Evolutionary conservation across 768 basidiomycete genomes (phyloP), one percentile per base, ranked within the genome.

Genomic region (Naganishia friedmannii): DNA sequence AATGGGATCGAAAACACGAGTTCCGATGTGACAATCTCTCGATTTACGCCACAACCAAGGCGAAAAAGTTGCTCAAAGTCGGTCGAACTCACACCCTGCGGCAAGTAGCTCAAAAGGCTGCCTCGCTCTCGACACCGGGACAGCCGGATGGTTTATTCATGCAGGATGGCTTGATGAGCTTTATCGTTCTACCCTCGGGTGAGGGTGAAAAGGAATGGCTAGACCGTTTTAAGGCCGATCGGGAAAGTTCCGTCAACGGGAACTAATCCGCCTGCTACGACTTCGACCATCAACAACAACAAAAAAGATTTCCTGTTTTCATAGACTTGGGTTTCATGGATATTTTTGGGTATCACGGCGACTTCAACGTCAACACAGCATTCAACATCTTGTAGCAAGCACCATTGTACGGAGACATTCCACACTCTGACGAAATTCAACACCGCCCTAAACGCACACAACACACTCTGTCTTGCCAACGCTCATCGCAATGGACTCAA

Each of bases 1-100:
- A 85, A 9, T 96, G 93, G 93, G 94, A 97, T 76, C 75, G 75
- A 63, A 85, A 84, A 45, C 83, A 84, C 5, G 87, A 92, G 80
- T 97, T 94, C 74, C 77, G 82, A 1, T 83, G 84, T 23, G 85
- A 83, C 0, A 85, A 86, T 65, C 83, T 97, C 19, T 86, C 88
- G 1, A 84, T 96, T 6, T 98, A 96, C 81, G 91, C 90, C 39
- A 88, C 88, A 77, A 97, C 94, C 13, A 83, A 83, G 71, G 81
- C 85, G 69, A 89, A 86, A 76, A 85, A 92, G 46, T 80, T 98
- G 55, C 83, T 99, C 70, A 99, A 94, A 82, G 87, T 95, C 5
- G 95, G 94, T 17, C 91, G 89, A 82, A 92, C 90, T 79, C 89
- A 95, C 87, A 89, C 89, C 13, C 82, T 98, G 70, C 82, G 85